Percentiles rank a stretch among this genome's conserved stretches.
These are phyloP conservation scores for Tulasnella sp. DNA, from an alignment of 768 basidiomycete genomes.

Conservation along the genomic window DNA sequence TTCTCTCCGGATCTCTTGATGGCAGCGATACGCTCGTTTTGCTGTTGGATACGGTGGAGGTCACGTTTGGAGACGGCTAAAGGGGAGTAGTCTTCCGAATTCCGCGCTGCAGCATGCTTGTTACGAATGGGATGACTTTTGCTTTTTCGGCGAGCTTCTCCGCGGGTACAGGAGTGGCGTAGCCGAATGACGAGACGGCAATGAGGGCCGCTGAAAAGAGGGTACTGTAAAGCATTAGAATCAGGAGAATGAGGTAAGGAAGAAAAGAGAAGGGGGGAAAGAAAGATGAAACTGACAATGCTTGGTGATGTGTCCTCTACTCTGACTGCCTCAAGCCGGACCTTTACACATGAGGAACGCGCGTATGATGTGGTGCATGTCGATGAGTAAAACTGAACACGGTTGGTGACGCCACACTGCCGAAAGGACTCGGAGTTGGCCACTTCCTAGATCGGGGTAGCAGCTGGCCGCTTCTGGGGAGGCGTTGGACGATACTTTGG, in stretches of 20 bases:
- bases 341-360: too few relatives aligned
- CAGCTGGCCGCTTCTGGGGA: background rate
- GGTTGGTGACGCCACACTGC: background rate
- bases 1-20: background rate
- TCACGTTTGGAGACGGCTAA: background rate
- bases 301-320: too few relatives aligned
- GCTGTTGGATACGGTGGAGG: background rate
- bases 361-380: too few relatives aligned
- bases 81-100: background rate
- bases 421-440: slow-evolving; percentile 50
- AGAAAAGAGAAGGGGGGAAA: background rate
- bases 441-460: slow-evolving; percentile 24
- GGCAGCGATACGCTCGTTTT: background rate
- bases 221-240: background rate
- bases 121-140: slow-evolving; percentile 7
- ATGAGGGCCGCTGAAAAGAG: background rate
- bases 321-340: too few relatives aligned
- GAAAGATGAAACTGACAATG: background rate
- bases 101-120: background rate
- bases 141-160: background rate
- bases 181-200: background rate
- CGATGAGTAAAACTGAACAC: too few relatives aligned
- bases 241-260: too few relatives aligned
- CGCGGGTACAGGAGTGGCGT: background rate
- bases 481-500: background rate